A percentile compares a stretch with the other conserved stretches of the same genome.
Evolutionary conservation across 202 grass and related monocot species (phyloP).

Genomic region (Schoenoplectus triqueter): DNA sequence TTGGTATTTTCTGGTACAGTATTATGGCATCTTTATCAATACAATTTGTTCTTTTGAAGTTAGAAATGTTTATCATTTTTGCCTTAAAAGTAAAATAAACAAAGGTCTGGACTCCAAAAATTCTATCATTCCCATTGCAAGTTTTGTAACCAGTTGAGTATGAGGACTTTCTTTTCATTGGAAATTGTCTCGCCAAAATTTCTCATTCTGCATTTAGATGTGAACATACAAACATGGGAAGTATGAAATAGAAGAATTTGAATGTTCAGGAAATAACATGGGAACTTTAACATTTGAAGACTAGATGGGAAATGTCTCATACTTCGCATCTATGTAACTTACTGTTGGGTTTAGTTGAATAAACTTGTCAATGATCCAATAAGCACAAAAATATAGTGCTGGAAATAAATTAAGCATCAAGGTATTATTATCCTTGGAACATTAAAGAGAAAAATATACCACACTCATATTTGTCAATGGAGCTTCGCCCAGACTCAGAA

Average conservation of each 20-base stretch:
- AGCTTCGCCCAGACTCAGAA: slow-evolving; percentile 80
- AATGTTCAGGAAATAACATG: slow-evolving; percentile 4
- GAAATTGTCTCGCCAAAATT: neutral
- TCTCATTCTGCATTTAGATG: neutral
- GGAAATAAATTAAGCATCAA: neutral
- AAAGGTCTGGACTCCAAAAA: neutral
- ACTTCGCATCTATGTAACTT: neutral
- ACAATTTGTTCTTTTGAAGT: neutral
- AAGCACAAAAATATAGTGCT: slow-evolving; percentile 11
- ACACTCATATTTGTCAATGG: slow-evolving; percentile 90
- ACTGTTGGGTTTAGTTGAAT: neutral
- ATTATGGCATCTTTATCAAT: neutral
- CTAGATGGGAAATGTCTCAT: neutral
- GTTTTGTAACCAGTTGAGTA: neutral
- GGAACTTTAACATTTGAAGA: neutral
- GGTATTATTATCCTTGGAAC: neutral
- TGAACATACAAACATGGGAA: neutral
- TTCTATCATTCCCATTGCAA: neutral
- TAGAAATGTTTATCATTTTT: neutral
- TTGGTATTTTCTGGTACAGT: too few species aligned
- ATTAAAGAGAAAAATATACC: slow-evolving; percentile 47
- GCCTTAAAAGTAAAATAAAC: neutral
- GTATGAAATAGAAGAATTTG: neutral
- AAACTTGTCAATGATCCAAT: neutral
- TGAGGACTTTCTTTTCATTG: neutral